Conservation (phyloP, 768 basidiomycete species). For the Pleurotus ostreatus region DNA sequence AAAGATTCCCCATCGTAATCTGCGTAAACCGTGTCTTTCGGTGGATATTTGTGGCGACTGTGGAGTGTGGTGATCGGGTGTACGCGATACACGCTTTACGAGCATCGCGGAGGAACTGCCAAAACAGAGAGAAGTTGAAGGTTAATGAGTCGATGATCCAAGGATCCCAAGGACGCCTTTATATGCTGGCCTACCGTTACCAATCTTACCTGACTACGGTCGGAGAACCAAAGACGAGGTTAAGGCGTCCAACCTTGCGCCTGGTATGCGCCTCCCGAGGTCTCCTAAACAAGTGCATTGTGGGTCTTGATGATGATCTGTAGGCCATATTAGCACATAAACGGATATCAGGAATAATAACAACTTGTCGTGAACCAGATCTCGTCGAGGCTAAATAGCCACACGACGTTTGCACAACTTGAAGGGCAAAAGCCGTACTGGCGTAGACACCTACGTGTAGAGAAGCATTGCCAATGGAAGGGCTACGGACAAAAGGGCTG, state of each 20-base stretch:
- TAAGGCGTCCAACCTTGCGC: constrained; percentile 2
- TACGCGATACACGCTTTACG: neutral
- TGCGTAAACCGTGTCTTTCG: constrained; percentile 12
- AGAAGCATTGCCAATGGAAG: too few relatives aligned
- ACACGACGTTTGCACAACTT: too few relatives aligned
- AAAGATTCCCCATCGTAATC: constrained; percentile 31
- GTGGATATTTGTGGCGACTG: neutral
- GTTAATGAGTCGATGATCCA: too few relatives aligned
- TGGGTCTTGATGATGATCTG: constrained; percentile 1
- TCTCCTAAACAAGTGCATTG: constrained; percentile 3
- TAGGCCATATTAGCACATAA: neutral
- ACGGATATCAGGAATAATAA: too few relatives aligned
- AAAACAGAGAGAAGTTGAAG: neutral
- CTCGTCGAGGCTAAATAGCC: too few relatives aligned
- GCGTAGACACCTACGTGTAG: too few relatives aligned
- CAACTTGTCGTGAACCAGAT: too few relatives aligned
- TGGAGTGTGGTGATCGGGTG: neutral
- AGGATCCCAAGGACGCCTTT: neutral
- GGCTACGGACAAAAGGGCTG: neutral
- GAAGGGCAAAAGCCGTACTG: too few relatives aligned
- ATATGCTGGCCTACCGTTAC: neutral
- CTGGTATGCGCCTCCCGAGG: constrained; percentile 4
- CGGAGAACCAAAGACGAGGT: constrained; percentile 7
- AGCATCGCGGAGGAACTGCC: neutral
- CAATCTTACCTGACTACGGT: neutral